Percentiles rank a stretch among this genome's conserved stretches.
Conservation (phyloP, 192 early-diverging fungal species). For the Backusella luteola region DNA sequence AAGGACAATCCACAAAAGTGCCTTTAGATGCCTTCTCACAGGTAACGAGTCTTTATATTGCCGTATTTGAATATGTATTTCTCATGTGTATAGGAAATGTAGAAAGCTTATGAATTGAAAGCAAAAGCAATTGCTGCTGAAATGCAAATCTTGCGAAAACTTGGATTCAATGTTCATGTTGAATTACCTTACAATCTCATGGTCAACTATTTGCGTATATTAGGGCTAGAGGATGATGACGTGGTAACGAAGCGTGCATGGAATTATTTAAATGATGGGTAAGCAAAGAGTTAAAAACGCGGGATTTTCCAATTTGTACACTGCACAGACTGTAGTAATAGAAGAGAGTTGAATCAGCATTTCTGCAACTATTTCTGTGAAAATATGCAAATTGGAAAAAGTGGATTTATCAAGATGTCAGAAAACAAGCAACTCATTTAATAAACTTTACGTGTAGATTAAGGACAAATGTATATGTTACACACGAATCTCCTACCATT, state of each 20-base stretch:
- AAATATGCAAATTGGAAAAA: not conserved
- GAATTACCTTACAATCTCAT: slow-evolving; percentile 94
- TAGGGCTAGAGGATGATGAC: slow-evolving; percentile 74
- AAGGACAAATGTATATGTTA: slow-evolving; percentile 70
- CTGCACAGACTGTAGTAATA: not conserved
- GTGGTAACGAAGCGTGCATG: slow-evolving; percentile 83
- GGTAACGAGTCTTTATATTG: slow-evolving; percentile 23
- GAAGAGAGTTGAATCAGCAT: not conserved
- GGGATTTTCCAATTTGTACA: not conserved
- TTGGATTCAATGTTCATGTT: slow-evolving; percentile 96
- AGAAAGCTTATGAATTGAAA: slow-evolving; percentile 75
- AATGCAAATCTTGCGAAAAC: slow-evolving; percentile 80
- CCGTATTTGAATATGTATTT: not conserved
- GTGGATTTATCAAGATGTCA: not conserved
- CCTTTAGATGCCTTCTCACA: slow-evolving; percentile 61
- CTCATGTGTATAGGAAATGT: slow-evolving; percentile 20
- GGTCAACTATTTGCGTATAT: slow-evolving; percentile 86
- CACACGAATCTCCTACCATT: slow-evolving; percentile 78
- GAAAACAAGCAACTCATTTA: not conserved
- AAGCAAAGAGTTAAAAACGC: slow-evolving; percentile 14
- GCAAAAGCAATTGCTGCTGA: slow-evolving; percentile 80
- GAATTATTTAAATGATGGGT: slow-evolving; percentile 94
- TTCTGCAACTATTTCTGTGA: not conserved
- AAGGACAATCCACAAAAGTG: slow-evolving; percentile 39
- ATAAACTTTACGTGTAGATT: slow-evolving; percentile 43